Base-by-base conservation (phyloP, 768 basidiomycete genomes). In the Serpula lacrymans region DNA sequence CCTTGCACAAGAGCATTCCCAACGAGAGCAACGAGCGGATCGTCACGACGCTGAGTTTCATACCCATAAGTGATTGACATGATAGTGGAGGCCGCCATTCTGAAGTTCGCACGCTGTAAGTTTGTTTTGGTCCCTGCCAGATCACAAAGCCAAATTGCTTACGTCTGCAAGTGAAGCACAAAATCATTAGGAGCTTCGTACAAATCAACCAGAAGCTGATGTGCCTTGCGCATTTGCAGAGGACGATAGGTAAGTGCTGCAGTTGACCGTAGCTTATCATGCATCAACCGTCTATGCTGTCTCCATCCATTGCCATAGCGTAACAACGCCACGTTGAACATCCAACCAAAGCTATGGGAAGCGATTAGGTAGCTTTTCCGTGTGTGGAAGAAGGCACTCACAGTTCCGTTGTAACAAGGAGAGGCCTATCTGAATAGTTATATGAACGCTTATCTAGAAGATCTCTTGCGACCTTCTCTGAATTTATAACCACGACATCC, bases 81-180 rank as follows among this genome's bases (percentile, higher is more conserved):
- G 6, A 30, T 34, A 10, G 43, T 23, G n/a, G 44, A 31, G 1
- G 26, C 18, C 12, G 44, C n/a, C n/a, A n/a, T n/a, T n/a, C n/a
- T n/a, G n/a, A n/a, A n/a, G n/a, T n/a, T n/a, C n/a, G n/a, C n/a
- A n/a, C n/a, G n/a, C n/a, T n/a, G n/a, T n/a, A n/a, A n/a, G n/a
- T n/a, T n/a, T n/a, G n/a, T n/a, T n/a, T n/a, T n/a, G n/a, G n/a
- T n/a, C n/a, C n/a, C n/a, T n/a, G n/a, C n/a, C n/a, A n/a, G n/a
- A n/a, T n/a, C n/a, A n/a, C n/a, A n/a, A n/a, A n/a, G n/a, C n/a
- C n/a, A n/a, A n/a, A n/a, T n/a, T n/a, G n/a, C n/a, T n/a, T 34
- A 60, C 59, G 63, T 45, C 28, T 61, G 58, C 8, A 60, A 53
- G 39, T 63, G 51, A 20, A 45, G 49, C 38, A 61, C 54, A 41